Evolutionary conservation across 306 rosid species (phyloP).

Genomic region (Dryas octopetala): DNA sequence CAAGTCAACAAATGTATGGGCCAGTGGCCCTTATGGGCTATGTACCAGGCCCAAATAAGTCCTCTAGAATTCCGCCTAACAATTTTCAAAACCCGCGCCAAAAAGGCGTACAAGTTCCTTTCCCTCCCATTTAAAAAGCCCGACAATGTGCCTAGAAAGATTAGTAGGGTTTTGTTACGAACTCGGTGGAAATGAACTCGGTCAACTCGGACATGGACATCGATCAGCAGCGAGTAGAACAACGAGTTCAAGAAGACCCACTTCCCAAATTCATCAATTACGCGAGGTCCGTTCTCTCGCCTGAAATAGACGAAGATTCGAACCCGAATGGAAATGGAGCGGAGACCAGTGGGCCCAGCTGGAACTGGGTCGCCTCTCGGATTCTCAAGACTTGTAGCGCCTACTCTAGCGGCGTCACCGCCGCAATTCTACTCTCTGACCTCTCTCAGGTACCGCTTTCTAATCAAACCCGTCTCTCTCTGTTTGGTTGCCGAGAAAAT

Average conservation of each 20-base stretch:
- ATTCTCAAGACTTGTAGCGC: constrained; percentile 75
- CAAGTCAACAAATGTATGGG: too few species aligned
- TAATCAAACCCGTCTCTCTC: neutral
- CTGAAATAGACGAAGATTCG: constrained; percentile 37
- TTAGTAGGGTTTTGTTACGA: neutral
- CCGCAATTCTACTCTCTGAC: constrained; percentile 84
- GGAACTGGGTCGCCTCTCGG: constrained; percentile 81
- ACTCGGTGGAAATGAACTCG: neutral
- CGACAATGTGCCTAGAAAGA: neutral
- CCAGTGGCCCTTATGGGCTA: too few species aligned
- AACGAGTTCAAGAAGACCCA: constrained; percentile 43
- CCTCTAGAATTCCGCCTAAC: neutral
- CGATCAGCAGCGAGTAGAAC: constrained; percentile 19
- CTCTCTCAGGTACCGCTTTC: constrained; percentile 56
- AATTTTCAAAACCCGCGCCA: constrained; percentile 20
- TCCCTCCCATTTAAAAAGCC: constrained; percentile 4
- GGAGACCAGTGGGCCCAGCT: constrained; percentile 45
- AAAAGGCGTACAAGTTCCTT: neutral
- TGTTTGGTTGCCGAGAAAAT: constrained; percentile 11
- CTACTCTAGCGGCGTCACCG: constrained; percentile 83
- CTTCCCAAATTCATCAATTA: constrained; percentile 66
- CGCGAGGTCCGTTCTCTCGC: constrained; percentile 59
- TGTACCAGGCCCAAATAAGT: neutral
- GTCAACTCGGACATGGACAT: constrained; percentile 48
- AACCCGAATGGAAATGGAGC: constrained; percentile 39